Evolutionary conservation across 306 rosid genomes (phyloP).

Genomic region (Oxytropis ochrocephala): DNA sequence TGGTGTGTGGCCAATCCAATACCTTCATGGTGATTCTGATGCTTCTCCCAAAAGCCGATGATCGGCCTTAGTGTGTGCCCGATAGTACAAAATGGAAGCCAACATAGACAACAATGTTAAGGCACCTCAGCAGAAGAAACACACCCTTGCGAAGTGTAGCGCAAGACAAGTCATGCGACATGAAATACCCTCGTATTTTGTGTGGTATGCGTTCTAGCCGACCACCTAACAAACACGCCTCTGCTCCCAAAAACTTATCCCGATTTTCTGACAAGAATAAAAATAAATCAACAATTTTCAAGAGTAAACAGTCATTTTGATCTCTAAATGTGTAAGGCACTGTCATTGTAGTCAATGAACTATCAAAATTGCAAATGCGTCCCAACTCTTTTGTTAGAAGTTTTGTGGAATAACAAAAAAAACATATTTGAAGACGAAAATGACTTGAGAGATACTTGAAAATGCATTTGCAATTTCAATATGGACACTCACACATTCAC

Average conservation of each 20-base stretch:
- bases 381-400: too few species aligned
- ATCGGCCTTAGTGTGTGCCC: slow-evolving; percentile 80
- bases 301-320: too few species aligned
- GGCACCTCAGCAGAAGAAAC: slow-evolving; percentile 92
- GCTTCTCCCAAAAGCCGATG: slow-evolving; percentile 97
- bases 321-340: too few species aligned
- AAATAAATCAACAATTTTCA: neutral
- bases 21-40: slow-evolving; percentile 70
- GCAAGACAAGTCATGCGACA: slow-evolving; percentile 40
- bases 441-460: too few species aligned
- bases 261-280: slow-evolving; percentile 21
- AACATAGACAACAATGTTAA: too few species aligned
- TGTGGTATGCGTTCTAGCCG: slow-evolving; percentile 94
- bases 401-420: too few species aligned
- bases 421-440: too few species aligned
- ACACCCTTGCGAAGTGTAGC: slow-evolving; percentile 91
- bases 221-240: slow-evolving; percentile 85
- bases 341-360: too few species aligned
- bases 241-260: slow-evolving; percentile 85
- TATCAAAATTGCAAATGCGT: too few species aligned
- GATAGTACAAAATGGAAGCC: slow-evolving; percentile 63
- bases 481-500: too few species aligned
- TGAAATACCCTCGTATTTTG: slow-evolving; percentile 53
- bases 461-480: too few species aligned
- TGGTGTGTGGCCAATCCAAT: slow-evolving; percentile 53